phyloP scores from a whole-genome alignment of 306 rosid species.

The Quillaja saponaria region DNA sequence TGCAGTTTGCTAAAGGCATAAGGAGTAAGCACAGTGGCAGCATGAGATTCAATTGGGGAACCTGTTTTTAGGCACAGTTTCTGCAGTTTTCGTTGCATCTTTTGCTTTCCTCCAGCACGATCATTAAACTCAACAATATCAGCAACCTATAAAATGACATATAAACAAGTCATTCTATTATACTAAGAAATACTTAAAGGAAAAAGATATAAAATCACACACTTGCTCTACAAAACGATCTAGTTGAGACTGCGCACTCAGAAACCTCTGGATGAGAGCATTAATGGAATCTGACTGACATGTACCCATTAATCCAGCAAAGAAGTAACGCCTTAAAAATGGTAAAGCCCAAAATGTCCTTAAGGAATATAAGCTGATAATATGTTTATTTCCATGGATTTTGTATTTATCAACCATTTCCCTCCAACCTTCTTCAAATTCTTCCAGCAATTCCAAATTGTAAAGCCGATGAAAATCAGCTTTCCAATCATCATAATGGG shows the following conservation, averaged over 20 bases:
- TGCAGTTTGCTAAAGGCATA: conserved; percentile 75
- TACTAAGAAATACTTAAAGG: conserved; percentile 16
- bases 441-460: conserved; percentile 63
- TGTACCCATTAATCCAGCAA: conserved; percentile 68
- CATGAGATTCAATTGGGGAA: conserved; percentile 87
- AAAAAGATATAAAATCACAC: conserved; percentile 33
- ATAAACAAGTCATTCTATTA: conserved; percentile 11
- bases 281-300: conserved; percentile 58
- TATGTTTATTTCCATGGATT: conserved; percentile 71
- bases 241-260: conserved; percentile 67
- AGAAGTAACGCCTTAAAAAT: conserved; percentile 73
- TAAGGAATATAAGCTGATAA: conserved; percentile 67
- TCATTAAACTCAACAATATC: conserved; percentile 65
- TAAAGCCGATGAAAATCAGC: conserved; percentile 72
- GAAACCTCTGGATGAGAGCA: conserved; percentile 72
- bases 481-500: conserved; percentile 82
- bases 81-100: conserved; percentile 64
- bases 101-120: conserved; percentile 69
- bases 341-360: conserved; percentile 79
- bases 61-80: conserved; percentile 79
- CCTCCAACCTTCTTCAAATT: conserved; percentile 76
- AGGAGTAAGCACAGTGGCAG: conserved; percentile 76
- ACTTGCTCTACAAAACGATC: conserved; percentile 66
- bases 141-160: conserved; percentile 45
- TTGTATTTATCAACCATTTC: conserved; percentile 69